Conservation (phyloP, 305 asterid species). For the Fraxinus xanthoxyloides region DNA sequence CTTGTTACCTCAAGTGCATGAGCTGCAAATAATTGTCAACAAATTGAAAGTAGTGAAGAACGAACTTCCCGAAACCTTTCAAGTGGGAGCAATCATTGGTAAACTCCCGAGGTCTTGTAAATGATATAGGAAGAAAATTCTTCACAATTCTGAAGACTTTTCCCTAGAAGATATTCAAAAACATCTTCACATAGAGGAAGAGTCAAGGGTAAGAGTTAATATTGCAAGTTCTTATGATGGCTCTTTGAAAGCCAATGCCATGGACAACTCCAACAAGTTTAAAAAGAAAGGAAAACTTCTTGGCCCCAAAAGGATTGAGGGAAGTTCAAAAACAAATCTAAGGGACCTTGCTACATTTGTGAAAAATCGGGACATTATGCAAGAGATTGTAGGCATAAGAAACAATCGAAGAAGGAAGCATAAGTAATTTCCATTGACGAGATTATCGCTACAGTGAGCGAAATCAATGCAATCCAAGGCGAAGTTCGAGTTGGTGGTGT, state of each 20-base stretch:
- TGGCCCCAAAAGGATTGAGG: not conserved
- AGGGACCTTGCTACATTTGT: not conserved
- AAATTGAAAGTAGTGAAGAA: no score
- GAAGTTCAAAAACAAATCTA: not conserved
- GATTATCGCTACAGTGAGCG: no score
- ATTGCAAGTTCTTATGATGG: no score
- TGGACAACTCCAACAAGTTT: not conserved
- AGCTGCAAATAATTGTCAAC: no score
- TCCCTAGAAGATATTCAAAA: no score
- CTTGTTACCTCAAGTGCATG: no score
- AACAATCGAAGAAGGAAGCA: no score
- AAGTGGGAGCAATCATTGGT: no score
- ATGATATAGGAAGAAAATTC: no score
- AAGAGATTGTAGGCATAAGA: not conserved
- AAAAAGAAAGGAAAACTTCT: not conserved
- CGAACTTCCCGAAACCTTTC: not conserved
- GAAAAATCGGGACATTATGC: not conserved
- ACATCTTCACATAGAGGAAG: not conserved
- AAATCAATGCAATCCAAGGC: no score
- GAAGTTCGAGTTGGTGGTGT: no score
- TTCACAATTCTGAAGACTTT: not conserved
- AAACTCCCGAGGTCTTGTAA: not conserved
- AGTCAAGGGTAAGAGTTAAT: not conserved
- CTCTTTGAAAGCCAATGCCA: not conserved
- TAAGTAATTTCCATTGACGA: no score